Base-by-base conservation (phyloP, 495 filamentous ascomycete species). In the Penicillium canariense region DNA sequence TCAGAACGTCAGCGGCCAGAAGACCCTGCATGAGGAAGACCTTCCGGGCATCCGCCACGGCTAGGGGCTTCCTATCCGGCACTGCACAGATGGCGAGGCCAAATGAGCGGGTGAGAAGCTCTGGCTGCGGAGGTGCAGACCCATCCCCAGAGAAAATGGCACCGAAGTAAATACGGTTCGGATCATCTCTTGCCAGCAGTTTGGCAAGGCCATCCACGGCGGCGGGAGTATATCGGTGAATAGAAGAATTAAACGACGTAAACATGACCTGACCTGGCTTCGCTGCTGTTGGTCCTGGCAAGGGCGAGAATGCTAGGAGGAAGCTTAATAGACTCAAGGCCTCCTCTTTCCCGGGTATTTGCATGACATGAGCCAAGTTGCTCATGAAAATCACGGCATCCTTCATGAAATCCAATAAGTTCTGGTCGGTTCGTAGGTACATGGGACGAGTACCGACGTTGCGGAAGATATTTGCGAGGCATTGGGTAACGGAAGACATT, bases 331-430 rank as follows among this genome's bases (percentile, higher is more conserved):
- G 77, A 67, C 86, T 89, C 39, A 88, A 75, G 0, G 93, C 91
- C 63, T 98, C 92, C 55, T 97, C 92, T 59, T 89, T 87, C 23
- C 87, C 87, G 14, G 94, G 88, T 26, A 98, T 74, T 61, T 90
- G 85, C 50, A 98, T 83, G 18, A 81, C 77, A 52, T 91, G 84
- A 15, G 91, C 82, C 50, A 93, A 78, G 66, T 98, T 97, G 52
- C 91, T 94, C 32, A 98, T 76, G 50, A 91, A 87, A 36, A 87
- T 87, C 52, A 97, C 84, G 12, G 91, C 77, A 69, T 98, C 94
- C 69, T 98, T 98, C 88, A 96, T 95, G 61, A 98, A 89, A 68
- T 98, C 93, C 63, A 96, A 70, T 4, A 88, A 93, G 70, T 96
- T 94, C 54, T 76, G 73, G 57, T 92, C 77, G 6, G 83, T 88